Evolutionary conservation across 768 basidiomycete species (phyloP), one percentile per base, ranked within the genome.

Genomic region (Flagelloscypha sp.): DNA sequence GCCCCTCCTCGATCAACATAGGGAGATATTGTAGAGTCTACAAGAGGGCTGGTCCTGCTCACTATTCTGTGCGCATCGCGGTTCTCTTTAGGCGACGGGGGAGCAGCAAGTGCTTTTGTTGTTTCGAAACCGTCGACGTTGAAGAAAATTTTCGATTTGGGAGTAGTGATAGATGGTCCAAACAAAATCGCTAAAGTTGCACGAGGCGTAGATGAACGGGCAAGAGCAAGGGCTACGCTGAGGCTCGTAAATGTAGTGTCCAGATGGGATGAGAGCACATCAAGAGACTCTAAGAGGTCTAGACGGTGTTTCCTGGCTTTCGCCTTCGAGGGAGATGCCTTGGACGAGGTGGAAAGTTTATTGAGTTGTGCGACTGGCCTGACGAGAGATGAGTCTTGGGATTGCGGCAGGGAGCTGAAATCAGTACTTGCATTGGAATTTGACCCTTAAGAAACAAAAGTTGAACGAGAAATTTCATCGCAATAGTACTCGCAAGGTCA

Each of bases 361-460:
- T 24, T 16, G 15, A 86, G 59, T 48, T 84, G 84, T n/a, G 62
- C 50, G 5, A 85, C 62, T 5, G 84, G 84, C 29, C 84, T 84
- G 36, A 35, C 13, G 25, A 20, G 19, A 18, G 21, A 32, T 34
- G 13, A 38, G 10, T 11, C 23, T 11, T 22, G 4, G 11, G 6
- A 24, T 25, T 2, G 22, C 15, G 20, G 22, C 0, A 33, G 11
- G 9, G 30, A 31, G 15, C 13, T 15, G 13, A 28, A 9, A 21
- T 12, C 3, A n/a, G n/a, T 24, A 70, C 83, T 57, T 48, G 86
- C 84, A 86, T 76, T 1, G 84, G 84, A 0, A 86, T 64, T 46
- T 87, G 84, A 43, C 71, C 79, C 52, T 87, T 88, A 37, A 87
- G 59, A 49, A 83, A 88, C 12, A 87, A 53, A 2, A 85, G 67